Base-by-base conservation (phyloP, 116 monocot genomes). In the Zostera marina region DNA sequence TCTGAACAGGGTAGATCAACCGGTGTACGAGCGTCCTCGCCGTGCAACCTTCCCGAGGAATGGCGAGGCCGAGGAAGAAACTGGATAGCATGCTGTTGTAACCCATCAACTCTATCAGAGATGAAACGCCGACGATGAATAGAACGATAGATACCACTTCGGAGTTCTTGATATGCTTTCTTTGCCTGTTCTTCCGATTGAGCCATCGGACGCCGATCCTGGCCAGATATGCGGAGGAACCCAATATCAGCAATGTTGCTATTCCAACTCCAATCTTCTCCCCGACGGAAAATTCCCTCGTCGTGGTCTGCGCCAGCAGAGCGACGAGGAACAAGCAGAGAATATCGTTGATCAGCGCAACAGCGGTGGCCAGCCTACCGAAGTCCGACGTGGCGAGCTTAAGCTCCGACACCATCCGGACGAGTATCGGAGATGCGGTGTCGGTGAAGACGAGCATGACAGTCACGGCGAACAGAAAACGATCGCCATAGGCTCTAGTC, bases 391-490 rank as follows among this genome's bases (percentile, higher is more conserved):
- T 53, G n/a, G 51, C 41, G 51, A 88, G 70, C 65, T 79, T 79
- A 3, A 83, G 72, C 56, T 88, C 88, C 23, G 67, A 45, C 11
- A 52, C 65, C 52, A 80, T 69, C 22, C 88, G 71, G 41, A 82
- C 60, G 23, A 88, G 58, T 16, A 79, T 43, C 0, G 82, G 82
- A 14, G 87, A 74, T 11, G 87, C 73, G 6, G 83, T 88, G 77
- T 69, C 72, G 60, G 82, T 49, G 57, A 79, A 67, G 63, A 80
- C 47, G 49, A 79, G 69, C 57, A 62, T 61, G 52, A 76, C 22
- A 26, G 59, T 47, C 53, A 46, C 12, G 41, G 48, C 52, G 48
- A 74, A 72, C 47, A 58, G 42, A 51, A 47, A 4, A 16, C 26
- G 10, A 19, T 44, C 40, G 11, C 58, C 40, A 8, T 41, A 14